phyloP scores from a whole-genome alignment of 495 filamentous ascomycete genomes.

The Apodospora peruviana region DNA sequence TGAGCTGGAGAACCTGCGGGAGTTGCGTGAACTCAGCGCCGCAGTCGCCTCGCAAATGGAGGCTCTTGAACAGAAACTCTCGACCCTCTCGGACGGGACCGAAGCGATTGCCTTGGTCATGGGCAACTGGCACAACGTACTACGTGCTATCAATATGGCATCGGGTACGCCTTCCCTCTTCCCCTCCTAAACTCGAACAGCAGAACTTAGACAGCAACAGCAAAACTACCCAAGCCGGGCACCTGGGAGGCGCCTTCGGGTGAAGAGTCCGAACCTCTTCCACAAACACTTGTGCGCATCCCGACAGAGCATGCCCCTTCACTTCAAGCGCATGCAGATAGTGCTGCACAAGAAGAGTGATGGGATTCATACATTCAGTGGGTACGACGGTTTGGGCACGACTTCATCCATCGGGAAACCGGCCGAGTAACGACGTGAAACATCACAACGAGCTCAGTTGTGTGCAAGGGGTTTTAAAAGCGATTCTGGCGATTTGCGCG shows the following conservation, averaged over 20 bases:
- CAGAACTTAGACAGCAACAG: constrained; percentile 53
- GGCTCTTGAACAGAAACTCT: constrained; percentile 77
- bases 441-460: too few relatives aligned
- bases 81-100: constrained; percentile 84
- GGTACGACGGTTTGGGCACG: too few relatives aligned
- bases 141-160: constrained; percentile 90
- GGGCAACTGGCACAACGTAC: constrained; percentile 93
- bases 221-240: constrained; percentile 44
- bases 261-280: constrained; percentile 50
- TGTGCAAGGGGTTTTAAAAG: too few relatives aligned
- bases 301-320: constrained; percentile 61
- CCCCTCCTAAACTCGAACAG: neutral
- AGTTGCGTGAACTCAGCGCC: constrained; percentile 82
- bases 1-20: constrained; percentile 82
- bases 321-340: constrained; percentile 47
- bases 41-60: constrained; percentile 89
- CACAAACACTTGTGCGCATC: constrained; percentile 76
- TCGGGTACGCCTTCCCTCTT: constrained; percentile 59
- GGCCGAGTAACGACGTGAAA: too few relatives aligned
- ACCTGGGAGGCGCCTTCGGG: constrained; percentile 20
- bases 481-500: too few relatives aligned
- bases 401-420: too few relatives aligned
- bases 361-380: too few relatives aligned
- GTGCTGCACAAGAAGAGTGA: constrained; percentile 32
- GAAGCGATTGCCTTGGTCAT: constrained; percentile 93